Base-by-base conservation (phyloP, 768 basidiomycete genomes). In the Lentinula aciculospora region DNA sequence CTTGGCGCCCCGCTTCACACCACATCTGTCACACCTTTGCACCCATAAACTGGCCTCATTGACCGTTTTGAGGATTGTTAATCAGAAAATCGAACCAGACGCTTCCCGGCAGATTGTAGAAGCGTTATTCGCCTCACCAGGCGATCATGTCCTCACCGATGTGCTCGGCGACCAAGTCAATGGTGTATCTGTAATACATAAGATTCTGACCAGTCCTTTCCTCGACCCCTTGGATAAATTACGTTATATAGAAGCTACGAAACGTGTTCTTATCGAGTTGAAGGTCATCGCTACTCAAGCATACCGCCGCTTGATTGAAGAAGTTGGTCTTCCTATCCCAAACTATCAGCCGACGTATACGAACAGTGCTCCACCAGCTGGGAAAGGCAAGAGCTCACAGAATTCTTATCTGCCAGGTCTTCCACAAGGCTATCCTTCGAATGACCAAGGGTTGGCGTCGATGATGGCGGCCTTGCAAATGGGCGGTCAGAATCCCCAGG, bases 41-140 rank as follows among this genome's bases (percentile, higher is more conserved):
- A 97, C 94, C 3, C 97, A 99, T 78, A 98, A 98, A 72, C 72
- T 99, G 65, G 96, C 97, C 0, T 97, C 94, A 2, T 79, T 95
- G 62, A 96, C 94, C 1, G 94, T 98, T 39, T 79, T 99, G 62
- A 82, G 95, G 68, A 93, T 99, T 64, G 88, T 98, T 70, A 98
- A 98, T 68, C 97, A 99, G 73, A 93, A 92, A 72, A 86, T 88
- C 25, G 97, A 98, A 68, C 87, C 89, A 0, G 84, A 91, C 42
- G 96, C 97, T 13, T 91, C 92, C 19, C 79, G 76, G 48, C 88
- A 91, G 63, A 86, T 98, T 54, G 85, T 96, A 58, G 87, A 94
- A 50, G 89, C 93, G 1, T 74, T 99, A 62, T 97, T 98, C 77
- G 82, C 83, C n/a, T 94, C 93, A 0, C 85, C 87, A 6, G 85